phyloP scores from a whole-genome alignment of 2,329 filamentous ascomycete species.

The Aaosphaeria arxii region DNA sequence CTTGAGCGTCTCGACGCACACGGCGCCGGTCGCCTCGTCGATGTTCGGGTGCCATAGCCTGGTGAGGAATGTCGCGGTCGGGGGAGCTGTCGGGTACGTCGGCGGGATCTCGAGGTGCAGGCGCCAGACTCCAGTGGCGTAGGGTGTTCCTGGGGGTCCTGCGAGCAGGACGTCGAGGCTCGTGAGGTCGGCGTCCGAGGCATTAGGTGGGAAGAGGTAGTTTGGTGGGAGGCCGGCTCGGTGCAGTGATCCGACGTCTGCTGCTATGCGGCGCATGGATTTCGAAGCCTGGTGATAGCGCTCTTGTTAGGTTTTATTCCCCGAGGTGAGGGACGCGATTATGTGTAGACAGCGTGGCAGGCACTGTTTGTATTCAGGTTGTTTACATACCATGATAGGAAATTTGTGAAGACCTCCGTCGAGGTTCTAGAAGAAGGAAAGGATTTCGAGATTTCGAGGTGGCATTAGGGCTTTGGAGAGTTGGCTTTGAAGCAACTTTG shows the following conservation, averaged over 20 bases:
- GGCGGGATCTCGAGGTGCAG: conserved; percentile 59
- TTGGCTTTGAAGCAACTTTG: not conserved
- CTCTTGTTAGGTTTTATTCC: too few species aligned
- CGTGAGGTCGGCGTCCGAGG: conserved; percentile 52
- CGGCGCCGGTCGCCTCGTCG: conserved; percentile 58
- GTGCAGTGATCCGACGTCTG: conserved; percentile 58
- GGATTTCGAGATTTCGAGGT: not conserved
- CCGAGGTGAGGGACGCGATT: too few species aligned
- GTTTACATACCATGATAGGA: too few species aligned
- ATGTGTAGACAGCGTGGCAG: too few species aligned
- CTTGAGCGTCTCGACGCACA: conserved; percentile 65
- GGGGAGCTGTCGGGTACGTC: conserved; percentile 52
- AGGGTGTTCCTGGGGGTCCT: conserved; percentile 60
- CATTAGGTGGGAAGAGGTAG: conserved; percentile 53
- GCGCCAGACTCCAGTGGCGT: conserved; percentile 57
- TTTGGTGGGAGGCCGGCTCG: conserved; percentile 57
- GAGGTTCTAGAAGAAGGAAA: too few species aligned
- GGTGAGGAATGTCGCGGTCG: conserved; percentile 59
- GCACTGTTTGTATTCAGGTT: too few species aligned
- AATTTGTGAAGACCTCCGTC: too few species aligned
- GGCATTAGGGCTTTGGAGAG: not conserved
- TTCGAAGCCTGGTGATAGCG: conserved; percentile 41
- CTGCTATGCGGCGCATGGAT: conserved; percentile 56
- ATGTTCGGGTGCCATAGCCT: conserved; percentile 65
- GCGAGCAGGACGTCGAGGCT: conserved; percentile 57